Evolutionary conservation across 495 filamentous ascomycete genomes (phyloP).

Genomic region (Penicillium turbatum): DNA sequence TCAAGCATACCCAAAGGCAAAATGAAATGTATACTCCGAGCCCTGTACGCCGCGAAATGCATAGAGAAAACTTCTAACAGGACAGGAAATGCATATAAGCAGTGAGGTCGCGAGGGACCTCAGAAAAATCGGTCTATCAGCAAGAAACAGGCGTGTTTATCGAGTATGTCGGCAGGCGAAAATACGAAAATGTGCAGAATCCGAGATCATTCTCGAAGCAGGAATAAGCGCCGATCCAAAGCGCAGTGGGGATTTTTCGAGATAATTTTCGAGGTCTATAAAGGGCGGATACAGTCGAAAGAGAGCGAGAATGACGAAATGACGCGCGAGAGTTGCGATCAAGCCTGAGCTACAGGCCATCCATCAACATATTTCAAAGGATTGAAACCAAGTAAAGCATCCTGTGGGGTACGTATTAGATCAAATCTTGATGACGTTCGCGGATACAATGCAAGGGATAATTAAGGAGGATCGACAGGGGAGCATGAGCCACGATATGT

Average conservation of each 20-base stretch:
- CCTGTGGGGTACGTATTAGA: slow-evolving; percentile 25
- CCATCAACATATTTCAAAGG: slow-evolving; percentile 40
- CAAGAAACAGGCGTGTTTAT: background rate
- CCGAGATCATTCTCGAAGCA: background rate
- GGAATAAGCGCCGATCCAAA: background rate
- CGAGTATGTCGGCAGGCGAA: background rate
- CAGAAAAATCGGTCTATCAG: background rate
- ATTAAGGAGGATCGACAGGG: slow-evolving; percentile 22
- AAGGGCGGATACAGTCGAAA: background rate
- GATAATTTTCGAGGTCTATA: background rate
- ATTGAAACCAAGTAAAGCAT: slow-evolving; percentile 43
- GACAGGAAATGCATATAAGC: background rate
- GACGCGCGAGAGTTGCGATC: slow-evolving; percentile 6
- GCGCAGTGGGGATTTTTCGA: background rate
- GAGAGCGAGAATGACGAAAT: background rate
- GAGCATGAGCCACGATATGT: background rate
- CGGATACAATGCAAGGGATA: slow-evolving; percentile 2
- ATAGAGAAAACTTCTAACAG: background rate
- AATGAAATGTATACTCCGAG: background rate
- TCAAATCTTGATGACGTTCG: background rate
- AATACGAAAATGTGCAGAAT: background rate
- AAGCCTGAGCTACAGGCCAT: slow-evolving; percentile 37
- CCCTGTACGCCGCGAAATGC: slow-evolving; percentile 3
- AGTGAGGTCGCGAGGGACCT: background rate
- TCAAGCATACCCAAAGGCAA: background rate